Percentiles rank a stretch among this genome's conserved stretches.
Conservation (phyloP, 495 filamentous ascomycete genomes). For the Neurospora pannonica region DNA sequence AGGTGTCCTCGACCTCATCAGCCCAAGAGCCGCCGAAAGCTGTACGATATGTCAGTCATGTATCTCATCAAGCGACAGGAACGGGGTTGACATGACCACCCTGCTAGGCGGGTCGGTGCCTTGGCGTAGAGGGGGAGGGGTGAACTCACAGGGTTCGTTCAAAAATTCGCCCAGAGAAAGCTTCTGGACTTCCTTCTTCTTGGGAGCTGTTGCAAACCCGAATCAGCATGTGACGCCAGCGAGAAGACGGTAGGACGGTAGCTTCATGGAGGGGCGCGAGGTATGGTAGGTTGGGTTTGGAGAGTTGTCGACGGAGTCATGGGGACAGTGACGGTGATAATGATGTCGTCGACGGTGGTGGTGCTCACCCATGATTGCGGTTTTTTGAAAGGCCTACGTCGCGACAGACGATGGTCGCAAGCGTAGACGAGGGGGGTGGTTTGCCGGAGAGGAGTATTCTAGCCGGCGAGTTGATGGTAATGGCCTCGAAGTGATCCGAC, state of each 20-base stretch:
- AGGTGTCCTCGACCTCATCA: slow-evolving; percentile 89
- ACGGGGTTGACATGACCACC: background rate
- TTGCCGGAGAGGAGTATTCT: slow-evolving; percentile 4
- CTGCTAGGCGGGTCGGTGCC: slow-evolving; percentile 2
- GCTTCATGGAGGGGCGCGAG: slow-evolving; percentile 6
- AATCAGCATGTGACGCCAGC: slow-evolving; percentile 24
- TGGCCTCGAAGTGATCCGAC: background rate
- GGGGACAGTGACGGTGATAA: background rate
- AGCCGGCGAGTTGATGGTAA: background rate
- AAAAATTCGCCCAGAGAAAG: slow-evolving; percentile 91
- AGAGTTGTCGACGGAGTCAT: slow-evolving; percentile 1
- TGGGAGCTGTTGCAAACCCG: slow-evolving; percentile 56
- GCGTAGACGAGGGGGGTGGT: slow-evolving; percentile 30
- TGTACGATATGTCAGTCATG: slow-evolving; percentile 27
- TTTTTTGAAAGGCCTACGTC: slow-evolving; percentile 28
- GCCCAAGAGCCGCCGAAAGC: slow-evolving; percentile 86
- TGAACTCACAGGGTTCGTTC: slow-evolving; percentile 64
- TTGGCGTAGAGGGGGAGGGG: slow-evolving; percentile 19
- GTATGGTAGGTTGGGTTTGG: background rate
- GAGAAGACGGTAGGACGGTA: slow-evolving; percentile 3
- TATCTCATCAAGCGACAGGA: background rate
- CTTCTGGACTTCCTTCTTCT: slow-evolving; percentile 78
- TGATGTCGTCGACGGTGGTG: slow-evolving; percentile 9
- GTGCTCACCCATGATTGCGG: slow-evolving; percentile 84
- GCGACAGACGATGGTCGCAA: slow-evolving; percentile 32